Conservation (phyloP, 805 yeast genomes). For the Kuraishia hungarica region DNA sequence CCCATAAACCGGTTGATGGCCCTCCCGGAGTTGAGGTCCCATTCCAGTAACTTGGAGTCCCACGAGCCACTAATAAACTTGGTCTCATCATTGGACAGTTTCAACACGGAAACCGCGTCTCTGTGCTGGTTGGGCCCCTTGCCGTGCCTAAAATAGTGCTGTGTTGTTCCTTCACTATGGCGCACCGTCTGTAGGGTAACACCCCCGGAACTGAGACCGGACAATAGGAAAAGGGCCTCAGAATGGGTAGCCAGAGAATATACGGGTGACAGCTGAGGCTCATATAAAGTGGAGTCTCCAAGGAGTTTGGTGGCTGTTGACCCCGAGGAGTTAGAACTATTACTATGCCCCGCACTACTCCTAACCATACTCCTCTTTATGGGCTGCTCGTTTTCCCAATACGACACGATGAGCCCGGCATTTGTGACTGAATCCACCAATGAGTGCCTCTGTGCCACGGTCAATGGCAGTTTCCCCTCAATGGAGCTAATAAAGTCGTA, state of each 20-base stretch:
- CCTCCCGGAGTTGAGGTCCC: constrained; percentile 81
- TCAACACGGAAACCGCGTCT: constrained; percentile 66
- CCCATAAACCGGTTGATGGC: constrained; percentile 39
- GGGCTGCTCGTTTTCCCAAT: constrained; percentile 97
- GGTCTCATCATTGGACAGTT: constrained; percentile 53
- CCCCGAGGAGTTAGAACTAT: too few relatives aligned
- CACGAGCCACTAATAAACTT: constrained; percentile 76
- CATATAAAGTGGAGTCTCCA: constrained; percentile 34
- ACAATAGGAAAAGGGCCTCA: constrained; percentile 74
- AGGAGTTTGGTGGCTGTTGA: too few relatives aligned
- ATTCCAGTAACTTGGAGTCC: constrained; percentile 73
- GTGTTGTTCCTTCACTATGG: constrained; percentile 72
- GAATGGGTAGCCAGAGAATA: constrained; percentile 79
- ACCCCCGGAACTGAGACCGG: constrained; percentile 83
- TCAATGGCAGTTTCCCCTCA: constrained; percentile 79
- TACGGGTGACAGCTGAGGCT: constrained; percentile 73
- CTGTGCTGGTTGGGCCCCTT: constrained; percentile 39
- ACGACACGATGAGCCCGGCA: constrained; percentile 75
- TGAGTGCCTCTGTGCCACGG: constrained; percentile 86
- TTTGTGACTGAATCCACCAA: constrained; percentile 77
- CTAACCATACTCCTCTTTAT: constrained; percentile 22
- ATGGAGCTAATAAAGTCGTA: constrained; percentile 81
- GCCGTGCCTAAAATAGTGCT: constrained; percentile 52
- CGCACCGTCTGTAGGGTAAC: constrained; percentile 77
- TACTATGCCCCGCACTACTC: constrained; percentile 15